A percentile compares a stretch with the other conserved stretches of the same genome.
Evolutionary conservation across 2,329 filamentous ascomycete genomes (phyloP).

Genomic region (Apiospora sp.): DNA sequence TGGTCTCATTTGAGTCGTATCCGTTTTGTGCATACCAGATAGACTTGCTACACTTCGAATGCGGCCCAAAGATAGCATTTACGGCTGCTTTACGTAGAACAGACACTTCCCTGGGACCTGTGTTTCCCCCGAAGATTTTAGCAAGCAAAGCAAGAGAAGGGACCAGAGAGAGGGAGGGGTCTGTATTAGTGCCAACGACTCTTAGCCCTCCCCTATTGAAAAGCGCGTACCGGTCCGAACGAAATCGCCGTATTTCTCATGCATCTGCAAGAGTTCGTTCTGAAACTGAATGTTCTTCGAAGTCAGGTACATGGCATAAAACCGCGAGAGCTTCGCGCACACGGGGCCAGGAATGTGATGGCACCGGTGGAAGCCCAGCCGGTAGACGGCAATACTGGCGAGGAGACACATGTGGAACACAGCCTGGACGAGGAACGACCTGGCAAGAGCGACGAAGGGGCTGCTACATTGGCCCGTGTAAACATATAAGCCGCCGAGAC

Average conservation of each 20-base stretch:
- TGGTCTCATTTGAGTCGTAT: constrained; percentile 39
- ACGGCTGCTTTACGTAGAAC: constrained; percentile 38
- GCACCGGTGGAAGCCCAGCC: constrained; percentile 49
- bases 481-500: background rate
- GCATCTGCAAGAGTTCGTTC: constrained; percentile 54
- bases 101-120: constrained; percentile 44
- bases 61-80: constrained; percentile 44
- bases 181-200: background rate
- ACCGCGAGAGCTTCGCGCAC: constrained; percentile 48
- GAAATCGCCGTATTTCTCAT: constrained; percentile 60
- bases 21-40: constrained; percentile 48
- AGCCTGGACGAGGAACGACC: background rate
- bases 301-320: constrained; percentile 57
- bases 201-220: background rate
- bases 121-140: background rate
- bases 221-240: constrained; percentile 36
- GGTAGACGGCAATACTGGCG: constrained; percentile 46
- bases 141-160: background rate
- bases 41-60: constrained; percentile 48
- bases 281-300: constrained; percentile 62
- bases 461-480: background rate
- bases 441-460: background rate
- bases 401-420: constrained; percentile 32
- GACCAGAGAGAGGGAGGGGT: background rate
- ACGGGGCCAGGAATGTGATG: constrained; percentile 51